Conservation (phyloP, 2,329 filamentous ascomycete genomes). For the Fusarium sp. region DNA sequence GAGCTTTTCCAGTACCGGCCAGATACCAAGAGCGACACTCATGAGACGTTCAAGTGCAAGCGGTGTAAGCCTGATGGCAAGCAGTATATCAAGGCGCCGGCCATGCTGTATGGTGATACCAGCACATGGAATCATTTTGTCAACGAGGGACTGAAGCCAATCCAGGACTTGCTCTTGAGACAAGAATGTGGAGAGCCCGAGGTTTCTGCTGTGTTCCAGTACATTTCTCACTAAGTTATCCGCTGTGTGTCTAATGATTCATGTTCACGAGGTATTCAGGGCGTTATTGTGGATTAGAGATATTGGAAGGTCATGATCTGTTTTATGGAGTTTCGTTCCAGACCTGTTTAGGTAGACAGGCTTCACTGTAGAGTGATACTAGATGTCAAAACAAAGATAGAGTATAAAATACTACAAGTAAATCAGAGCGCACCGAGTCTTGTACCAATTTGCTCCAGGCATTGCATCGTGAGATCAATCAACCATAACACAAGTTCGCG, state of each 20-base stretch:
- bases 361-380: not conserved
- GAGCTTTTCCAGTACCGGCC: conserved; percentile 94
- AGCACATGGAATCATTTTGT: conserved; percentile 99
- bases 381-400: not conserved
- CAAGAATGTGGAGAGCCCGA: conserved; percentile 83
- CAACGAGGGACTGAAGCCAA: conserved; percentile 79
- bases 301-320: not conserved
- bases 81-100: conserved; percentile 89
- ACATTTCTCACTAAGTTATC: conserved; percentile 83
- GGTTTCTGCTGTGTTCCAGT: conserved; percentile 97
- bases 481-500: not conserved
- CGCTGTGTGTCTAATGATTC: conserved; percentile 3
- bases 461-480: not conserved
- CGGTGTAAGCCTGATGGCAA: conserved; percentile 87
- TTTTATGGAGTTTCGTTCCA: conserved; percentile 9
- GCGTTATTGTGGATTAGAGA: conserved; percentile 25
- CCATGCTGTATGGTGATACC: conserved; percentile 96
- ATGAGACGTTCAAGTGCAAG: conserved; percentile 99
- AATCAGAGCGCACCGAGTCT: not conserved
- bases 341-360: not conserved
- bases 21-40: conserved; percentile 88
- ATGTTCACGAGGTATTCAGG: conserved; percentile 16
- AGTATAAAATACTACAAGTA: not conserved
- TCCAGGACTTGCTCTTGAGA: conserved; percentile 89
- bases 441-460: not conserved